Evolutionary conservation across 805 yeast genomes (phyloP).

Genomic region (Cyberlindnera galapagoensis): DNA sequence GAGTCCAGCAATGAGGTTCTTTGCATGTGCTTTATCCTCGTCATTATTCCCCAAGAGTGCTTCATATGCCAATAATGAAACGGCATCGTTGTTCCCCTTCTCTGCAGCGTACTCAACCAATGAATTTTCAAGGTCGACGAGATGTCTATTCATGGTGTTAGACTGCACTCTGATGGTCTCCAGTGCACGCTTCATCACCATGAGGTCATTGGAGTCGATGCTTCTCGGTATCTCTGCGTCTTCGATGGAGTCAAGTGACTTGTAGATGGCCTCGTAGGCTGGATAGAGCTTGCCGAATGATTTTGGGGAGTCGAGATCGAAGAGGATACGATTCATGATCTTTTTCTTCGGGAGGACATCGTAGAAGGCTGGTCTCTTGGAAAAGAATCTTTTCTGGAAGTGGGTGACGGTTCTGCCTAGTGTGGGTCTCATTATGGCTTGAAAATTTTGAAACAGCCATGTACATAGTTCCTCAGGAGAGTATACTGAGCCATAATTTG

Average conservation of each 20-base stretch:
- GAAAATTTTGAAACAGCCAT: too few relatives aligned
- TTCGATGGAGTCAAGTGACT: conserved; percentile 30
- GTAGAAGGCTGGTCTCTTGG: conserved; percentile 31
- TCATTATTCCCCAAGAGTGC: conserved; percentile 37
- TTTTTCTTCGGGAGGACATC: conserved; percentile 54
- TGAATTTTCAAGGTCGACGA: conserved; percentile 60
- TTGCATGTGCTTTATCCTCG: conserved; percentile 62
- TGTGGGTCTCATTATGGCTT: too few relatives aligned
- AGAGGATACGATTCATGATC: conserved; percentile 50
- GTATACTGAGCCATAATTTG: too few relatives aligned
- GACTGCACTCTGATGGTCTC: conserved; percentile 56
- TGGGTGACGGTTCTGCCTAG: too few relatives aligned
- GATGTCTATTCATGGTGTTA: conserved; percentile 48
- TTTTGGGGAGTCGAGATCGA: conserved; percentile 58
- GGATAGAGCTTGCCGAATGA: conserved; percentile 49
- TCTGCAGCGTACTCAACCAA: conserved; percentile 82
- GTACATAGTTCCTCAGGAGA: too few relatives aligned
- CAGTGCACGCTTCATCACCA: conserved; percentile 62
- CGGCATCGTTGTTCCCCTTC: conserved; percentile 74
- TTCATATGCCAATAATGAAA: conserved; percentile 64
- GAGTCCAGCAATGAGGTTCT: conserved; percentile 48
- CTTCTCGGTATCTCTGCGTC: conserved; percentile 33
- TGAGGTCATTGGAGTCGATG: conserved; percentile 50
- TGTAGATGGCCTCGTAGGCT: conserved; percentile 45
- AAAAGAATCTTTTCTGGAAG: conserved; percentile 11